phyloP scores from a whole-genome alignment of 1,284 basidiomycete genomes.

The Cronartium ribicola region DNA sequence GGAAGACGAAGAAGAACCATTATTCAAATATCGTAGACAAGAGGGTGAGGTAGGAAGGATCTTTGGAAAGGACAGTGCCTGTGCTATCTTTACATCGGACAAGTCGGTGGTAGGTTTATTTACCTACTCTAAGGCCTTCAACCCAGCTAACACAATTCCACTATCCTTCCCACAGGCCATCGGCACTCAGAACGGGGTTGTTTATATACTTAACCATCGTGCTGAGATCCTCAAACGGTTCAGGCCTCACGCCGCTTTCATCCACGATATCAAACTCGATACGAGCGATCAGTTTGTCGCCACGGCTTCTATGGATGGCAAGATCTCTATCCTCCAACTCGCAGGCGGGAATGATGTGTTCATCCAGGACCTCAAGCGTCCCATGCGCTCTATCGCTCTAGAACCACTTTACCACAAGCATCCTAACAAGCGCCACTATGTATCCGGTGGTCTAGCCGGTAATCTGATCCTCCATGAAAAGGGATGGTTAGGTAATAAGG shows the following conservation, averaged over 20 bases:
- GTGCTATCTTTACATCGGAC: constrained; percentile 71
- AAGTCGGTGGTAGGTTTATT: constrained; percentile 64
- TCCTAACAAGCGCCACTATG: constrained; percentile 69
- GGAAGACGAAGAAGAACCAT: constrained; percentile 50
- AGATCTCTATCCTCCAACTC: constrained; percentile 81
- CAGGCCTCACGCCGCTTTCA: constrained; percentile 83
- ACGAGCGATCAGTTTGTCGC: constrained; percentile 81
- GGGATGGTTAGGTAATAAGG: constrained; percentile 92
- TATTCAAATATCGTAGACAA: constrained; percentile 83
- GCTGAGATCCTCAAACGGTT: constrained; percentile 84
- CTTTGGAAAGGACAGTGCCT: constrained; percentile 57
- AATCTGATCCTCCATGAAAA: constrained; percentile 82
- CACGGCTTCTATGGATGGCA: constrained; percentile 90
- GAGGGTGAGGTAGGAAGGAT: constrained; percentile 65
- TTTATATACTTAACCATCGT: constrained; percentile 75
- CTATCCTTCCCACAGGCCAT: constrained; percentile 55
- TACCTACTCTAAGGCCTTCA: constrained; percentile 46
- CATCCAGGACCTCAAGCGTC: constrained; percentile 85
- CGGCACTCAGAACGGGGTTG: constrained; percentile 85
- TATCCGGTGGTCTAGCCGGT: constrained; percentile 90
- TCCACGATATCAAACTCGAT: constrained; percentile 82
- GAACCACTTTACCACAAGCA: constrained; percentile 85
- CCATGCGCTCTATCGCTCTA: constrained; percentile 80
- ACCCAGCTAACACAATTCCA: constrained; percentile 20
- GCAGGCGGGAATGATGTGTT: constrained; percentile 69